Base-by-base conservation (phyloP, 306 rosid genomes). In the Glycine latifolia region DNA sequence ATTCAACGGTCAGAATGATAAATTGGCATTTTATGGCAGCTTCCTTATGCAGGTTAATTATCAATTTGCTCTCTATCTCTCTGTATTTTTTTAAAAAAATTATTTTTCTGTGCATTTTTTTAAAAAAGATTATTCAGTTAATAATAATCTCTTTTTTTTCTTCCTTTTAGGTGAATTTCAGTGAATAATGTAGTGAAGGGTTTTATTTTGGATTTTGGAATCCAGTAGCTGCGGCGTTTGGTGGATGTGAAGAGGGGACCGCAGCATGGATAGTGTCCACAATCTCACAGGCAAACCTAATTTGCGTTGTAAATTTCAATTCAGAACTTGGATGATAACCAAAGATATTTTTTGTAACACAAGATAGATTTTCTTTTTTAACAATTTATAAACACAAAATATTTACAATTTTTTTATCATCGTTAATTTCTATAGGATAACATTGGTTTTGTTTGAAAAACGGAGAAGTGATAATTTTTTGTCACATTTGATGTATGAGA, bases 1-100 rank as follows among this genome's bases (percentile, higher is more conserved):
- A 92, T 95, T 95, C 26, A 86, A 88, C 56, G 61, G 80, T 89
- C 94, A 89, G 90, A 91, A 81, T 71, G 12, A 65, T 69, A 71
- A 56, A 11, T 75, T 86, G 92, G 83, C 88, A 39, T 91, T 87
- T 67, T 88, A 70, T 89, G 93, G 59, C 76, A 26, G 12, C 52
- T 67, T 77, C 59, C 31, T 54, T 50, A 80, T 31, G 16, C 69
- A 33, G 71, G 26, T 46, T 73, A 71, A 78, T 84, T 85, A 80
- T 79, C 73, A 75, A 52, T 68, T 88, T 79, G 49, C n/a, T 50
- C 3, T 73, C 0, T 44, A 8, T 75, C 0, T 75, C 0, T 75
- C 0, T 7, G 7, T 15, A 16, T 9, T 3, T 71, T 20, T 46
- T 50, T 49, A 41, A 44, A n/a, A 41, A 44, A n/a, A 9, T 37